phyloP scores from a whole-genome alignment of 148 eudicot genomes.

The Drosera capensis region DNA sequence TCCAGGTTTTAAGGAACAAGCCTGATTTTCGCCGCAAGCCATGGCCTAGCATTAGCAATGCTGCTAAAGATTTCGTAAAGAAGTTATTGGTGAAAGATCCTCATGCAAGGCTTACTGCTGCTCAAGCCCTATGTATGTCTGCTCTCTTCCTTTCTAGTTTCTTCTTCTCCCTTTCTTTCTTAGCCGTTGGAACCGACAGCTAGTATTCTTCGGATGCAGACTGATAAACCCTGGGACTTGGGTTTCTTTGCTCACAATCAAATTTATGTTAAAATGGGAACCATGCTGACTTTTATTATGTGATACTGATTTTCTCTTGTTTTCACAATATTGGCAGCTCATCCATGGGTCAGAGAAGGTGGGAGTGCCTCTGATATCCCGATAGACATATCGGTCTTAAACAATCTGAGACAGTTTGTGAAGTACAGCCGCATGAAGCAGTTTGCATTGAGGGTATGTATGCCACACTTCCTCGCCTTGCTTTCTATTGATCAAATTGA shows the following conservation, averaged over 20 bases:
- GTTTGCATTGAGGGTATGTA: slow-evolving; percentile 76
- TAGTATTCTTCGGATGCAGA: too few species aligned
- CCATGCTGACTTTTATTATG: too few species aligned
- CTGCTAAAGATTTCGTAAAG: slow-evolving; percentile 84
- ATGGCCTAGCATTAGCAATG: slow-evolving; percentile 70
- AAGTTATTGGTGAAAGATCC: slow-evolving; percentile 84
- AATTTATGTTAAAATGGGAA: too few species aligned
- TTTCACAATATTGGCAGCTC: slow-evolving; percentile 34
- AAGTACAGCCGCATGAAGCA: slow-evolving; percentile 87
- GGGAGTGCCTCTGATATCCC: slow-evolving; percentile 91
- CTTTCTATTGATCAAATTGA: too few species aligned
- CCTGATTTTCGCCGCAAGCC: slow-evolving; percentile 96
- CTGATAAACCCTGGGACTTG: too few species aligned
- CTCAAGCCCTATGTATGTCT: slow-evolving; percentile 96
- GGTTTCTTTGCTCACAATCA: too few species aligned
- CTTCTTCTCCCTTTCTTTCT: too few species aligned
- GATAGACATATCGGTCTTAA: slow-evolving; percentile 80
- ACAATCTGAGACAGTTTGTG: slow-evolving; percentile 84
- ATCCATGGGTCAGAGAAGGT: slow-evolving; percentile 97
- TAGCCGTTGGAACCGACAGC: too few species aligned
- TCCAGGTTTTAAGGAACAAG: slow-evolving; percentile 82
- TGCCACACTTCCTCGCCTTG: too few species aligned
- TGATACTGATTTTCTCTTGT: neutral
- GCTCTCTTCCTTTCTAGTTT: slow-evolving; percentile 16
- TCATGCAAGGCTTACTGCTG: slow-evolving; percentile 81